These are phyloP conservation scores for Borealophlyctis nickersoniae DNA, from an alignment of 192 early-diverging fungal genomes.

Conservation along the genomic window DNA sequence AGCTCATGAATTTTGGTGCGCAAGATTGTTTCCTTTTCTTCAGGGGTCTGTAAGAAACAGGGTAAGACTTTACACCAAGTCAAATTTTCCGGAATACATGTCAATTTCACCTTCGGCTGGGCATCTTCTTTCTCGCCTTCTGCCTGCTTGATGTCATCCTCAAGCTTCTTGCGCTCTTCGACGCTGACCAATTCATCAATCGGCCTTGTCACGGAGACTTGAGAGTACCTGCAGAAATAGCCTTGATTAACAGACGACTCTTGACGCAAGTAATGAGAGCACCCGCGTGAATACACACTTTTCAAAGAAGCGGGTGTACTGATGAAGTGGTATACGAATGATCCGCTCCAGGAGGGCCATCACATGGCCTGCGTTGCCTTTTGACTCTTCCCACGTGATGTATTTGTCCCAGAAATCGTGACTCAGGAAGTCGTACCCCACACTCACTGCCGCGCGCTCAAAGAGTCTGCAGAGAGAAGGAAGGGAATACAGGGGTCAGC, in stretches of 20 bases:
- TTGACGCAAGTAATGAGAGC: background rate
- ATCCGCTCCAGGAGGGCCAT: constrained; percentile 60
- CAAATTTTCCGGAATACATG: constrained; percentile 12
- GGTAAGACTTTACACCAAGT: too few relatives aligned
- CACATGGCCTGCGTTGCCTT: constrained; percentile 38
- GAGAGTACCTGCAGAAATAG: constrained; percentile 50
- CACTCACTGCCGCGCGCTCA: constrained; percentile 59
- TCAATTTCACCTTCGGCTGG: constrained; percentile 15
- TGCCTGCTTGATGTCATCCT: constrained; percentile 27
- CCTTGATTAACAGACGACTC: too few relatives aligned
- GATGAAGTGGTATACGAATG: constrained; percentile 70
- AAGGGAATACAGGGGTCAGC: too few relatives aligned
- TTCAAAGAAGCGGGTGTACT: constrained; percentile 70
- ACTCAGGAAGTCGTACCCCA: constrained; percentile 67
- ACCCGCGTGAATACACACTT: constrained; percentile 39
- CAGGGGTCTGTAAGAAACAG: constrained; percentile 36
- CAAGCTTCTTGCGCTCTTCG: constrained; percentile 44
- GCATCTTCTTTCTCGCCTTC: background rate
- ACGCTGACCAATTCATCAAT: constrained; percentile 49
- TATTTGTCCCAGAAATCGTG: constrained; percentile 57
- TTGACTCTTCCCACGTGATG: constrained; percentile 39
- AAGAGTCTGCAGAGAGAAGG: constrained; percentile 54
- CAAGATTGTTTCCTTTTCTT: constrained; percentile 55
- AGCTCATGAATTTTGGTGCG: constrained; percentile 55
- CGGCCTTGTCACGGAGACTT: constrained; percentile 51